Base-by-base conservation (phyloP, 768 basidiomycete genomes). In the Amanita pallidorosea region DNA sequence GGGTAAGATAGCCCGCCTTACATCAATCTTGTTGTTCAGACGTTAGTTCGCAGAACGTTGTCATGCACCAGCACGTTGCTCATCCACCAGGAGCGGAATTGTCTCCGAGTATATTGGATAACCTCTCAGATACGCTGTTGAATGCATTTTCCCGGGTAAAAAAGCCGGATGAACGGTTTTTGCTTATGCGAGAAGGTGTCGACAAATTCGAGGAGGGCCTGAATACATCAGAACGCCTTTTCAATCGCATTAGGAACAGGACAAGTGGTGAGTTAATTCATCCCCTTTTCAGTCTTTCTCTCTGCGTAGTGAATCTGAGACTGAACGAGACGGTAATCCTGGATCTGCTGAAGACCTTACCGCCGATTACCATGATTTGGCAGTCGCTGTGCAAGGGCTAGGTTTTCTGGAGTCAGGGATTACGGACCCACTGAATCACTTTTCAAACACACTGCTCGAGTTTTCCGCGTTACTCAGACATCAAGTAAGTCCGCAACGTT, bases 201-300 rank as follows among this genome's bases (percentile, higher is more conserved):
- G 94, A 98, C 68, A 88, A 93, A 67, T 98, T 95, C 56, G 96
- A 99, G 63, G 96, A 98, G 51, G 91, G 92, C n/a, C 69, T 98
- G 35, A 69, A 73, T 3, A 67, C 80, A 7, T 81, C 88, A 13
- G 96, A 98, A 56, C 76, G 92, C 15, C 69, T 93, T 23, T 92
- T 85, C 69, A 82, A 67, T 47, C 79, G 93, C 36, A 73, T 85
- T 33, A 80, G 90, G 59, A 79, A 77, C 52, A 77, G 95, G 61
- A 83, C 89, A 56, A 88, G 83, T 65, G 94, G 94, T 96, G 68
- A 81, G 86, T 76, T 52, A 46, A 53, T 57, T 54, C 49, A 42
- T 42, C 55, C 52, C 57, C 53, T 48, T 58, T 54, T 54, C 53
- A 51, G 29, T 37, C 33, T 55, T 56, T 56, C 53, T 59, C 59